These are phyloP conservation scores for Aspergillus flavus DNA, from an alignment of 2,329 filamentous ascomycete species.

Conservation along the genomic window DNA sequence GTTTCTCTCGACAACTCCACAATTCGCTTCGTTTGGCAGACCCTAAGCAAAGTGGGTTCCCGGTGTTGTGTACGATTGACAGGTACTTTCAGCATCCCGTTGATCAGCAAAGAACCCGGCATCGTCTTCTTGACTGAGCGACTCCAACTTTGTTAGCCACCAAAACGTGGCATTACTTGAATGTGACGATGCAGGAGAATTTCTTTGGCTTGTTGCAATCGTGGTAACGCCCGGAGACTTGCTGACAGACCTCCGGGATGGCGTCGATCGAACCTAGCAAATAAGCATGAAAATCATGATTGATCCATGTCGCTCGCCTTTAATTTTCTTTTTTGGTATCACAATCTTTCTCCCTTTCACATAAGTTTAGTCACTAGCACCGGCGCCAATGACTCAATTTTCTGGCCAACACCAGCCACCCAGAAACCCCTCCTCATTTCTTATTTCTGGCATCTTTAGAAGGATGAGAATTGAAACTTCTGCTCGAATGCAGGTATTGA, in stretches of 20 bases:
- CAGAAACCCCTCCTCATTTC: not conserved
- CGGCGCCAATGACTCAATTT: not conserved
- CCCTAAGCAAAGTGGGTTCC: conserved; percentile 10
- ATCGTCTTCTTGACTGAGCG: not conserved
- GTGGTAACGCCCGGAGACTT: conserved; percentile 15
- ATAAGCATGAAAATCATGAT: not conserved
- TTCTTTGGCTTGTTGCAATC: conserved; percentile 7
- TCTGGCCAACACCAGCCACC: not conserved
- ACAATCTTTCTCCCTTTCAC: conserved; percentile 13
- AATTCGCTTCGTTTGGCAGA: conserved; percentile 3
- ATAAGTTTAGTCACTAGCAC: not conserved
- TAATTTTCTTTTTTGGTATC: conserved; percentile 12
- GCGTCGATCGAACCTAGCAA: conserved; percentile 4
- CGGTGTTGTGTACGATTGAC: conserved; percentile 5
- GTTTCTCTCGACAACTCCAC: not conserved
- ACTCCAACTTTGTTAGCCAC: conserved; percentile 3
- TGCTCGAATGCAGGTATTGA: conserved; percentile 15
- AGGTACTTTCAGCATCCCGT: not conserved
- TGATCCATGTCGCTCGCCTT: conserved; percentile 1
- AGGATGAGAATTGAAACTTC: not conserved
- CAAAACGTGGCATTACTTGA: conserved; percentile 23
- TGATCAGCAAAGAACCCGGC: conserved; percentile 2
- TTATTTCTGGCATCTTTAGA: conserved; percentile 4
- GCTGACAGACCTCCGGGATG: conserved; percentile 17
- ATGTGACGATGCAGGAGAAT: conserved; percentile 13